A percentile compares a stretch with the other conserved stretches of the same genome.
Evolutionary conservation across 2,329 filamentous ascomycete species (phyloP).

Genomic region (Aquanectria penicillioides): DNA sequence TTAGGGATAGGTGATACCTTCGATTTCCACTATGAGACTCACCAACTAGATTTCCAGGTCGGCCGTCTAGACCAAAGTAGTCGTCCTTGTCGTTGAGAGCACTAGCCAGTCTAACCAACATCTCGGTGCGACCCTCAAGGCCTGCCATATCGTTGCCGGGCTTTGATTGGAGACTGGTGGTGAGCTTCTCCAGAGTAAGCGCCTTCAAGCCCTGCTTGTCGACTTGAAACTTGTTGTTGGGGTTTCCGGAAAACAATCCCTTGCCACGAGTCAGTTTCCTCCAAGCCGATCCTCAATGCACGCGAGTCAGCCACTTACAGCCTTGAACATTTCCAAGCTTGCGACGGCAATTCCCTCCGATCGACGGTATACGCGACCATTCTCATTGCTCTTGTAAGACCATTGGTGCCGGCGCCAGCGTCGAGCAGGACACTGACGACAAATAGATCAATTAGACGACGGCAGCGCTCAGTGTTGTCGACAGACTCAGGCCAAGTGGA

Average conservation of each 20-base stretch:
- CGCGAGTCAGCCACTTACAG: conserved; percentile 50
- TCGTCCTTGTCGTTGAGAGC: conserved; percentile 81
- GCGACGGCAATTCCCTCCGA: conserved; percentile 88
- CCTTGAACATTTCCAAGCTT: conserved; percentile 91
- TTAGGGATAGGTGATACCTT: conserved; percentile 22
- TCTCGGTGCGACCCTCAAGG: conserved; percentile 82
- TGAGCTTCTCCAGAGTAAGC: conserved; percentile 78
- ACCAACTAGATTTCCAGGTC: conserved; percentile 96
- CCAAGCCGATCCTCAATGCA: background rate
- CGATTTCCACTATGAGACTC: conserved; percentile 44
- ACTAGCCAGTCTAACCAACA: conserved; percentile 79
- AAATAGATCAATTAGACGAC: conserved; percentile 81
- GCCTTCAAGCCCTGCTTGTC: conserved; percentile 82
- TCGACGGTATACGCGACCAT: conserved; percentile 81
- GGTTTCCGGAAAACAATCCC: conserved; percentile 87
- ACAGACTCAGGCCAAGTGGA: conserved; percentile 74
- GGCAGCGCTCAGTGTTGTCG: conserved; percentile 78
- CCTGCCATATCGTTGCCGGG: conserved; percentile 85
- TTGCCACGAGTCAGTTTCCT: conserved; percentile 43
- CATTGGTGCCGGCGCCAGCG: conserved; percentile 91
- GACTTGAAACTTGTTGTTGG: conserved; percentile 85
- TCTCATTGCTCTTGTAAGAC: conserved; percentile 93
- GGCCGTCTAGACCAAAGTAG: conserved; percentile 83
- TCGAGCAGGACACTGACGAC: conserved; percentile 83
- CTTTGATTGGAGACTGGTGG: conserved; percentile 84